Conservation (phyloP, 1,284 basidiomycete genomes). For the Cutaneotrichosporon mucoides region DNA sequence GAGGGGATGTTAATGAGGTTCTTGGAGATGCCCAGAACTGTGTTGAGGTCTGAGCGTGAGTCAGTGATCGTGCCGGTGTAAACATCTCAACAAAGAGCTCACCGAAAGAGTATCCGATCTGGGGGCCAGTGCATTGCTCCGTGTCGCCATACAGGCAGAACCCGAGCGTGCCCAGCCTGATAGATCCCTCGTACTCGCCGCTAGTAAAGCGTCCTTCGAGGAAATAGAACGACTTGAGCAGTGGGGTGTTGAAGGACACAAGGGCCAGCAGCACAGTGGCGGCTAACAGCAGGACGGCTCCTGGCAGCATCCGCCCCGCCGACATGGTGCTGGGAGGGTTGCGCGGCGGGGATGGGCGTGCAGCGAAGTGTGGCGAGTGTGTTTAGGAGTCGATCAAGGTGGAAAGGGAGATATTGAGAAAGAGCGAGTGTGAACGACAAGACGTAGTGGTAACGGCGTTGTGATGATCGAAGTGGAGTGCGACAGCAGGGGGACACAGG, state of each 20-base stretch:
- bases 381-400: no score
- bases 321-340: constrained; percentile 22
- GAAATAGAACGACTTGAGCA: constrained; percentile 77
- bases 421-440: no score
- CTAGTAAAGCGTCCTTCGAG: constrained; percentile 65
- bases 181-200: constrained; percentile 56
- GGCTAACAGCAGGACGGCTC: constrained; percentile 69
- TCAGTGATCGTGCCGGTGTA: background rate
- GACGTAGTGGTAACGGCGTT: no score
- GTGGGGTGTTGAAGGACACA: constrained; percentile 80
- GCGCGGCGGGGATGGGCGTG: background rate
- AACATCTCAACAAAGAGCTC: constrained; percentile 37
- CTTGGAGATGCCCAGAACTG: constrained; percentile 62
- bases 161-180: constrained; percentile 78
- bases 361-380: background rate
- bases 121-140: constrained; percentile 68
- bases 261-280: constrained; percentile 71
- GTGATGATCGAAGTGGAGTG: no score
- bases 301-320: constrained; percentile 70
- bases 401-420: no score
- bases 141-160: constrained; percentile 59
- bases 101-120: constrained; percentile 80
- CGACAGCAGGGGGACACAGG: background rate
- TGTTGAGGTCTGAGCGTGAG: constrained; percentile 63
- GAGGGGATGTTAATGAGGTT: constrained; percentile 61